Evolutionary conservation across 2,329 filamentous ascomycete species (phyloP).

Genomic region (Diaporthe sp.): DNA sequence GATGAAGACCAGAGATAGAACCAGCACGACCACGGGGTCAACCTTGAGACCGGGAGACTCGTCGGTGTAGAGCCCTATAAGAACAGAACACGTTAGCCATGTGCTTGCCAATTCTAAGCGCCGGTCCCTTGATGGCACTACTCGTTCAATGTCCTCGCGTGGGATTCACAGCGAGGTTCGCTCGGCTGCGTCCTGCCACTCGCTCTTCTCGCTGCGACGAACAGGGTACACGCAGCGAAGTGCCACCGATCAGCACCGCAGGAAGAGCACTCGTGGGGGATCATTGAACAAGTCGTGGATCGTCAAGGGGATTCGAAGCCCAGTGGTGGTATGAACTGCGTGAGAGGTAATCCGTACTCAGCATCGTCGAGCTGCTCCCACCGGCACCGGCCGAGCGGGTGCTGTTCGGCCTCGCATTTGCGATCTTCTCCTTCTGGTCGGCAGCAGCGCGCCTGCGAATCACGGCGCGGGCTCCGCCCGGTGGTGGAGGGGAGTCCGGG

Average conservation of each 20-base stretch:
- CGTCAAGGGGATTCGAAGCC: background rate
- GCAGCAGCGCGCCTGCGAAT: constrained; percentile 96
- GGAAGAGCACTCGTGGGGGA: background rate
- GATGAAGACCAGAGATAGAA: constrained; percentile 97
- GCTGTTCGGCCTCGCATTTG: constrained; percentile 92
- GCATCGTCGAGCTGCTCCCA: constrained; percentile 97
- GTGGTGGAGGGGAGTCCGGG: constrained; percentile 87
- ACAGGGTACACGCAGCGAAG: background rate
- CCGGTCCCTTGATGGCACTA: background rate
- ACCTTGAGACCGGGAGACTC: constrained; percentile 98
- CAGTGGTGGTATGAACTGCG: background rate
- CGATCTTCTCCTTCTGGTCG: constrained; percentile 96
- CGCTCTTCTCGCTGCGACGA: background rate
- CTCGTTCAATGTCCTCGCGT: background rate
- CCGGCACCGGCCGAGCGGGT: constrained; percentile 94
- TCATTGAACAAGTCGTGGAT: background rate
- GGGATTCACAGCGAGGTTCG: background rate
- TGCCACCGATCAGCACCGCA: background rate
- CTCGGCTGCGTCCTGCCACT: too few relatives aligned
- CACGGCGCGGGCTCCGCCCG: constrained; percentile 93
- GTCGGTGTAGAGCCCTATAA: constrained; percentile 92
- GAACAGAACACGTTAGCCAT: constrained; percentile 15
- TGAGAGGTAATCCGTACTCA: constrained; percentile 75
- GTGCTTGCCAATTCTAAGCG: background rate
- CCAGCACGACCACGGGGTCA: constrained; percentile 96